Percentiles rank a stretch among this genome's conserved stretches.
These are phyloP conservation scores for Hippophae rhamnoides DNA, from an alignment of 306 rosid species.

Conservation along the genomic window DNA sequence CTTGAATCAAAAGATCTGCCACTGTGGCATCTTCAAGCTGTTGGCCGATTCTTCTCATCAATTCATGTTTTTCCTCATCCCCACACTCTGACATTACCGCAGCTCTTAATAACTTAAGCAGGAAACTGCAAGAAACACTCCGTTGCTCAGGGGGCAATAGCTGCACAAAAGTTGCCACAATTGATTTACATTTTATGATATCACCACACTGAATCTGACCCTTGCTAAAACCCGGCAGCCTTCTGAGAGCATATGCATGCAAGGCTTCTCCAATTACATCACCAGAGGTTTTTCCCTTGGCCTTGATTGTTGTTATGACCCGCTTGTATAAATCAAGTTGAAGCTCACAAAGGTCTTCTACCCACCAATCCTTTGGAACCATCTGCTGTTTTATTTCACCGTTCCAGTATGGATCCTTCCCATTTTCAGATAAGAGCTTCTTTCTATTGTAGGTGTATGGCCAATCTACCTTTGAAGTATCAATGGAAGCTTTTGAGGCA, in stretches of 20 bases:
- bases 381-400: slow-evolving; percentile 54
- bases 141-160: slow-evolving; percentile 51
- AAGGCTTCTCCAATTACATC: slow-evolving; percentile 75
- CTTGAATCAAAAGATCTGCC: slow-evolving; percentile 50
- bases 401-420: slow-evolving; percentile 57
- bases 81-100: slow-evolving; percentile 52
- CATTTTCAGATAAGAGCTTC: slow-evolving; percentile 68
- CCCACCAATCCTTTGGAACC: slow-evolving; percentile 98
- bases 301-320: slow-evolving; percentile 46
- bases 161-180: slow-evolving; percentile 54
- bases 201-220: slow-evolving; percentile 64
- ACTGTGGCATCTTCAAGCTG: slow-evolving; percentile 73
- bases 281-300: slow-evolving; percentile 44
- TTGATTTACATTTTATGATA: slow-evolving; percentile 33
- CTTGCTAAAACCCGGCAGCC: slow-evolving; percentile 57
- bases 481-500: slow-evolving; percentile 83
- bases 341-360: slow-evolving; percentile 87
- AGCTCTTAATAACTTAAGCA: slow-evolving; percentile 53
- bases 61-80: slow-evolving; percentile 38
- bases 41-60: slow-evolving; percentile 59
- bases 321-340: slow-evolving; percentile 71
- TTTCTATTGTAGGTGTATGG: slow-evolving; percentile 80
- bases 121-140: slow-evolving; percentile 51
- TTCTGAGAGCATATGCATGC: slow-evolving; percentile 57
- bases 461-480: slow-evolving; percentile 87